Evolutionary conservation across 108 stramenopile genomes (phyloP), one percentile per base, ranked within the genome.

Genomic region (Fistulifera solaris): DNA sequence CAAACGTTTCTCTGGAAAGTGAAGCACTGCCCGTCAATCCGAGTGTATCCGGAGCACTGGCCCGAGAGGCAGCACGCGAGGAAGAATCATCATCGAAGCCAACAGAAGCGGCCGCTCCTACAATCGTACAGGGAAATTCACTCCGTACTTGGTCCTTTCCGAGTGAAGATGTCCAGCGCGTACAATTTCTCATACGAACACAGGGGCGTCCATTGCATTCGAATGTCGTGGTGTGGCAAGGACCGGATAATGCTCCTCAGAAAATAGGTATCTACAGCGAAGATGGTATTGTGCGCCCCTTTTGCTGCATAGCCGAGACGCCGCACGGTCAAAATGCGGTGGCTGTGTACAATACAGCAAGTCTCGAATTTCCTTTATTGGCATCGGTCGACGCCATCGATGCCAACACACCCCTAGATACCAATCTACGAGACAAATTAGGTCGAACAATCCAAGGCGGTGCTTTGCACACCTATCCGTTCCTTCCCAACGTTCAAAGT

Each of bases 401-500:
- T 35, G 3, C 31, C 3, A 35, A 35, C 6, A 35, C 3, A 35
- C 31, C 31, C 31, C 15, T 35, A 35, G 26, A 7, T 6, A 27
- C 53, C 6, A 54, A 35, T 54, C 53, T 35, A 15, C 31, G 28
- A 16, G 73, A 35, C 31, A 35, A 35, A 8, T 26, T 51, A 17
- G 61, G 46, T 27, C 66, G 59, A n/a, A 68, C 65, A 43, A 77
- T 88, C 42, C 87, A 88, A 52, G 87, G 87, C 68, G 86, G 86
- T 41, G 80, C 82, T 55, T 59, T 88, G 52, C 67, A 66, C 46
- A 81, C 86, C 11, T 73, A 76, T 53, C 80, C 86, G 25, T 88
- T 84, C 63, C 54, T 66, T 31, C 78, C 82, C 57, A 62, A 71
- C 22, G 87, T 88, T 22, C 68, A 76, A 49, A 73, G 67, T 23